Base-by-base conservation (phyloP, 2,329 filamentous ascomycete genomes). In the Arthrobotrys conoides region DNA sequence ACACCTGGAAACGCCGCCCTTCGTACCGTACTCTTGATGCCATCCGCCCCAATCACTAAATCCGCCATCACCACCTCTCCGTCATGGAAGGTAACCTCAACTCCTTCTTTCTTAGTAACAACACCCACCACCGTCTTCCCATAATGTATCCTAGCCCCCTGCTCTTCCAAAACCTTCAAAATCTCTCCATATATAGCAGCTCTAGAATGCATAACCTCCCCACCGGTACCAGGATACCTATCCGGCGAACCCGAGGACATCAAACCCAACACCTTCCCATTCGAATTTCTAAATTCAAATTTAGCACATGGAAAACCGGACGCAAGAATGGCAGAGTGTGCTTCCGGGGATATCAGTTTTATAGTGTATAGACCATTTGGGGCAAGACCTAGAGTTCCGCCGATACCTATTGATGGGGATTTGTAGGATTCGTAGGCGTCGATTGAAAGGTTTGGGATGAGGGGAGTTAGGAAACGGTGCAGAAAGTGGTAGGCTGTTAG, bases 1-100 rank as follows among this genome's bases (percentile, higher is more conserved):
- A 71, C 67, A 14, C 67, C 67, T 3, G 73, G 73, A 20, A 79
- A 79, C 9, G 53, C 69, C 12, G 69, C 76, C 18, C 46, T 48
- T 8, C 76, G 66, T 14, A 79, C 76, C 3, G 57, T 66, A 63
- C 76, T 79, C 27, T 79, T 79, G 46, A 79, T 72, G 6, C 76
- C 76, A 66, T 79, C 76, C n/a, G 69, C 63, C 6, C 76, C 76
- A 73, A 79, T 38, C 20, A 79, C 76, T 5, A 79, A 46, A 69
- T 79, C 76, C 5, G 69, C 68, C 57, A 33, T 65, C 3, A 69
- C 36, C 8, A 59, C 57, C 14, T 73, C 76, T 16, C 76, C 76
- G 63, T 73, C 76, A 16, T 59, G 64, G 38, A 73, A 79, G 0
- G 57, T 44, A 20, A 79, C 64, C 36, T 79, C 63, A 41, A 79